Base-by-base conservation (phyloP, 495 filamentous ascomycete species). In the Hyaloscypha finlandica region DNA sequence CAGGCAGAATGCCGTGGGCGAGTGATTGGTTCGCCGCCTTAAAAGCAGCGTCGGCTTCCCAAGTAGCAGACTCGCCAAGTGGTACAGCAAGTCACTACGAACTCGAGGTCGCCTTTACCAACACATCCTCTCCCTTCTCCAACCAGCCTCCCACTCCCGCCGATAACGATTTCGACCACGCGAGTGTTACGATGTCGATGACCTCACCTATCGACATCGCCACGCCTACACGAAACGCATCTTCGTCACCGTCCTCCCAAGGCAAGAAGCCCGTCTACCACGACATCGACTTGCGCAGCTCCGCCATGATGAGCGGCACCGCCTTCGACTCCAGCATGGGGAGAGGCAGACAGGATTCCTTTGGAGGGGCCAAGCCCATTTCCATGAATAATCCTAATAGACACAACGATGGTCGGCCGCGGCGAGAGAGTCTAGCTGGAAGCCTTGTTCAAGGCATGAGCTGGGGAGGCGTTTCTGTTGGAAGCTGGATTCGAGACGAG, bases 401-500 rank as follows among this genome's bases (percentile, higher is more conserved):
- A 74, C 89, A 93, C 68, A 84, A 87, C 66, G 79, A 79, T 67
- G 79, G 78, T 71, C 81, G 83, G 71, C 84, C 80, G 59, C 89
- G 95, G 63, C 85, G 94, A 70, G 95, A 97, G 76, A 94, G 91
- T 71, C 77, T 93, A 67, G 92, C 90, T 59, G 89, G 92, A 59
- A 99, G 96, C 79, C 80, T 97, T 73, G 89, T 94, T 70, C 89
- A 86, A 67, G 94, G 93, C 61, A 96, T 97, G 92, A 98, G 96
- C 75, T 99, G 93, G 93, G 95, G 96, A 74, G 96, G 94, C 64
- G 84, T 96, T 29, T 98, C 95, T 52, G 91, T 98, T 66, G 93
- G 94, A 63, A 97, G 94, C 76, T 98, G 93, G 84, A 94, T 99
- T 77, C 86, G 92, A 73, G 95, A 99, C 81, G 95, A 99, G 95